Evolutionary conservation across 2,329 filamentous ascomycete species (phyloP).

Genomic region (Podosphaera leucotricha): DNA sequence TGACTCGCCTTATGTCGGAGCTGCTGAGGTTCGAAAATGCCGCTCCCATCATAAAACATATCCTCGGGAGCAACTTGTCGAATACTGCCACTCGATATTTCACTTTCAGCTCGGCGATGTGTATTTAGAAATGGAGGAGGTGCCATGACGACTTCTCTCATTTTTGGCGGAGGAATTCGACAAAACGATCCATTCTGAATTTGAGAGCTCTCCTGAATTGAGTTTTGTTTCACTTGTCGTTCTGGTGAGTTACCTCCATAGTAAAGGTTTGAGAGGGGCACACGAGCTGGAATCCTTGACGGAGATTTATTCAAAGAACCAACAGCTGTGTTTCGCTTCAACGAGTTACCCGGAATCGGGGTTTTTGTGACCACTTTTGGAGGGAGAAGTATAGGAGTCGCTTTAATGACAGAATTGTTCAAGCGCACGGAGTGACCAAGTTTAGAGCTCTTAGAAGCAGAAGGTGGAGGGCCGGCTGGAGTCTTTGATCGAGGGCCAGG

Average conservation of each 20-base stretch:
- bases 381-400: conserved; percentile 8
- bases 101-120: conserved; percentile 25
- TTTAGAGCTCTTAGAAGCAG: conserved; percentile 15
- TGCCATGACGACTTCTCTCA: conserved; percentile 55
- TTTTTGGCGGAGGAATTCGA: conserved; percentile 64
- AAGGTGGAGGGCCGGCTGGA: conserved; percentile 36
- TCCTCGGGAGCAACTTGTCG: conserved; percentile 52
- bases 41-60: conserved; percentile 47
- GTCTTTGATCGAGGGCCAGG: conserved; percentile 52
- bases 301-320: conserved; percentile 24
- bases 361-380: conserved; percentile 23
- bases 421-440: conserved; percentile 10
- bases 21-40: conserved; percentile 16
- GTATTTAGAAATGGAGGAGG: conserved; percentile 27
- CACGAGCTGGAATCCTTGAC: conserved; percentile 44
- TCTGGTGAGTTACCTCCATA: conserved; percentile 65
- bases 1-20: conserved; percentile 17
- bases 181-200: conserved; percentile 27
- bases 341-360: conserved; percentile 21
- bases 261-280: conserved; percentile 43
- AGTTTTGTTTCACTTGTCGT: conserved; percentile 22
- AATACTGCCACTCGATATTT: conserved; percentile 29
- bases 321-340: conserved; percentile 14
- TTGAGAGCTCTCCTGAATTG: conserved; percentile 5
- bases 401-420: conserved; percentile 11